Evolutionary conservation across 164 flowering plant genomes (phyloP), one percentile per base, ranked within the genome.

Genomic region (Buxus sempervirens): DNA sequence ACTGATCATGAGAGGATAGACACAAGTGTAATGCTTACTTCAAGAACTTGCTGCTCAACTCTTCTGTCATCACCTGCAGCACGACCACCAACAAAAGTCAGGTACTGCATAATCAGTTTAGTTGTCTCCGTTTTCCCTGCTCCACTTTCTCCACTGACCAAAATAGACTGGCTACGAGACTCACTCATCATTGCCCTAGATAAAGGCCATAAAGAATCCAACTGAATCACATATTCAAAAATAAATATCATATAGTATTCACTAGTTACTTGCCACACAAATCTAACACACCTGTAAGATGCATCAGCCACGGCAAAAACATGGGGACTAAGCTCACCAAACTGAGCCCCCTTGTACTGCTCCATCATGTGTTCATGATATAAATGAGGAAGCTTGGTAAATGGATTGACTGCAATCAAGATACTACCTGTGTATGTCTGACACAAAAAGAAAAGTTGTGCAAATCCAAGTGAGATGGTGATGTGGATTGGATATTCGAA

Each of bases 71-170:
- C 99, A 67, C 84, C 83, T 67, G 85, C 82, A 76, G 90, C 88
- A 45, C 96, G 96, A 15, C 99, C 99, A 74, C 99, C 99, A 76
- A 93, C 97, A 80, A 66, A 86, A 28, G 99, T 89, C 45, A 96
- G 90, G 80, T 96, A 96, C 75, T 90, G 96, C 99, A 96, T 93
- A 32, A 96, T 93, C 75, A 96, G 64, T 77, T 96, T 96, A 53
- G 99, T 96, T 28, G 99, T 93, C 86, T 96, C 99, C n/a, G 99
- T 96, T 77, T 96, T 96, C 24, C 99, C 99, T 55, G 99, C 99
- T 48, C 99, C 99, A 84, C 99, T 96, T 83, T 96, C 99, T 68
- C 99, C 99, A 81, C 99, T 96, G 56, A 96, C 99, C 64, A 96
- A 71, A 71, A 96, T 96, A 45, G 99, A 96, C 76, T 96, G 99